A percentile compares a stretch with the other conserved stretches of the same genome.
phyloP scores from a whole-genome alignment of 176 grass and related monocot genomes.

The Aegilops umbellulata region DNA sequence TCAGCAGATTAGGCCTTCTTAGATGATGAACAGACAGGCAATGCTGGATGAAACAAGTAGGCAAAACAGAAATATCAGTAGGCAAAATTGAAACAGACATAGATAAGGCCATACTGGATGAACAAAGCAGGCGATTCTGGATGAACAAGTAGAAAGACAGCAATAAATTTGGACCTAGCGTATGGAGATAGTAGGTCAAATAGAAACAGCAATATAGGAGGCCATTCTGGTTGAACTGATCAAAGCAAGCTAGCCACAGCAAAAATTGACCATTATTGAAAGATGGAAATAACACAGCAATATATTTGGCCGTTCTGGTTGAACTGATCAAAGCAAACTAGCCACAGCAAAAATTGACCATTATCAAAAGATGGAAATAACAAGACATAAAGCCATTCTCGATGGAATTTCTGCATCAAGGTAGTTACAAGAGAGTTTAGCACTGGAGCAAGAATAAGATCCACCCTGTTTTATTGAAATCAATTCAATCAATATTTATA shows the following conservation, averaged over 20 bases:
- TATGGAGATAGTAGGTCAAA: neutral
- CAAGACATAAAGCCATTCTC: neutral
- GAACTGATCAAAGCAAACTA: neutral
- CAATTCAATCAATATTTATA: conserved; percentile 49
- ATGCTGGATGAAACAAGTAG: neutral
- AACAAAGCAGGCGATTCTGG: neutral
- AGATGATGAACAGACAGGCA: neutral
- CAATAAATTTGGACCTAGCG: neutral
- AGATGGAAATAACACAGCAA: conserved; percentile 1
- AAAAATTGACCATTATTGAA: neutral
- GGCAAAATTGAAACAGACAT: neutral
- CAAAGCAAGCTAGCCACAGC: neutral
- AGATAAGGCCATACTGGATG: neutral
- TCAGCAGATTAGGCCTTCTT: neutral
- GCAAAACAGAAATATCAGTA: neutral
- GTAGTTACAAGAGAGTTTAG: neutral
- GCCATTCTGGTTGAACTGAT: neutral
- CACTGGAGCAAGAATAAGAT: conserved; percentile 1
- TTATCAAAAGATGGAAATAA: neutral
- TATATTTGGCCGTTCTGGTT: neutral
- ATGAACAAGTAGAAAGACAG: neutral
- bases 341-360: neutral
- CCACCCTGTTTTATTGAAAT: conserved; percentile 29
- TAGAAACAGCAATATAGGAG: neutral
- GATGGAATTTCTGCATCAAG: neutral